These are phyloP conservation scores for Pigoraptor vietnamica DNA, from an alignment of 78 protist species.

Conservation along the genomic window DNA sequence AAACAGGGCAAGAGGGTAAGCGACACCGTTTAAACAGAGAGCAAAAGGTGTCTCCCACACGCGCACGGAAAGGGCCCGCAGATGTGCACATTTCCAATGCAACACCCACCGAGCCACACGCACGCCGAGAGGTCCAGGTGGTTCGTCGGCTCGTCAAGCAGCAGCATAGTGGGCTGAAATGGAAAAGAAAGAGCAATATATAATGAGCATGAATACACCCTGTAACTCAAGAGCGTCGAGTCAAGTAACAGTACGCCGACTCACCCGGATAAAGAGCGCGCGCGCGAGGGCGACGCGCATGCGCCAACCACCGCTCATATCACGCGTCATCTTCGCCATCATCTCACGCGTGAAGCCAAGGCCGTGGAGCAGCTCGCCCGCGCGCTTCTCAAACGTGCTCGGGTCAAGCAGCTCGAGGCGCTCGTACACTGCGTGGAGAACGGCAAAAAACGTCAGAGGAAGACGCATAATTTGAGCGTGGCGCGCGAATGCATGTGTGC, in stretches of 20 bases:
- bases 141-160: slow-evolving; percentile 90
- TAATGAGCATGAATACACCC: not conserved
- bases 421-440: slow-evolving; percentile 11
- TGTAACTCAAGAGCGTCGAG: not conserved
- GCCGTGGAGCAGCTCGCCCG: slow-evolving; percentile 48
- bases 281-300: slow-evolving; percentile 89
- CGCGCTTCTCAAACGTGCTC: slow-evolving; percentile 24
- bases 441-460: not conserved
- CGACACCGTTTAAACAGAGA: too few species aligned
- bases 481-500: too few species aligned
- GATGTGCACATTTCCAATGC: too few species aligned
- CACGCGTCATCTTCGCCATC: slow-evolving; percentile 57
- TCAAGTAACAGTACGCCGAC: slow-evolving; percentile 48
- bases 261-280: slow-evolving; percentile 87
- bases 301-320: slow-evolving; percentile 88
- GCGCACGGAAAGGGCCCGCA: too few species aligned
- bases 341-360: slow-evolving; percentile 77
- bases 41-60: too few species aligned
- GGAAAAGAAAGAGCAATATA: not conserved
- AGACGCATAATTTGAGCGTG: too few species aligned
- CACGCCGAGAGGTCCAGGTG: slow-evolving; percentile 68
- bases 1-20: too few species aligned
- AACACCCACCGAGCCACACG: slow-evolving; percentile 91
- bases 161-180: slow-evolving; percentile 46
- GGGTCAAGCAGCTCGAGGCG: slow-evolving; percentile 47